Evolutionary conservation across 139 green algal species (phyloP), one percentile per base, ranked within the genome.

Genomic region (Micractinium conductrix): DNA sequence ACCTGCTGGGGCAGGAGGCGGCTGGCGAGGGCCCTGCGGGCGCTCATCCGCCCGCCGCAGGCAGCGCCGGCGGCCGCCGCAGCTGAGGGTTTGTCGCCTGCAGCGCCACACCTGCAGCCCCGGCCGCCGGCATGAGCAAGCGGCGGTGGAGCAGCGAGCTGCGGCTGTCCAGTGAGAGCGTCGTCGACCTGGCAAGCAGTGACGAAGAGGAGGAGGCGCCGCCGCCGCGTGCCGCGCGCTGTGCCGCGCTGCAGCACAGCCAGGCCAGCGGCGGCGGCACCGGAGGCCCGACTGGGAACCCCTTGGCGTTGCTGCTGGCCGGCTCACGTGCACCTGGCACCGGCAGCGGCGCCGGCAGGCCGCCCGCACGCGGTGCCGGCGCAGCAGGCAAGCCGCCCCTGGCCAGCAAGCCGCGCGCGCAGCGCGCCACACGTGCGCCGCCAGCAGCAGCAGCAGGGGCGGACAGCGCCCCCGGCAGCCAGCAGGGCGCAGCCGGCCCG

Each of bases 221-320:
- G 67, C 33, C 67, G 37, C 67, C 67, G 26, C 69, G 69, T 16
- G 71, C 71, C 8, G 14, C 71, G 12, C 71, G 71, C 45, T 44
- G 71, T 19, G 71, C 43, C 44, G 44, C 28, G 28, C 43, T 78
- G 43, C 43, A 60, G 71, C 71, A 62, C 43, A 78, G 71, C 71
- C 71, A 78, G 71, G 37, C 42, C 43, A 38, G 16, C 8, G 42
- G 30, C 9, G n/a, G 26, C 19, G 67, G 37, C 43, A 58, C 28
- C 71, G 43, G 42, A 30, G 16, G 71, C 43, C 42, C 43, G 12
- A 44, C 43, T 26, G 7, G 55, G 26, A 72, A 63, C 28, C 37
- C 75, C 24, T 38, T 81, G 35, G 75, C 75, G 0, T 38, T 30
- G 35, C 75, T 81, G 30, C 75, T 81, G 75, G 74, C 74, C 4